phyloP scores from a whole-genome alignment of 495 filamentous ascomycete species.

The Tuber melanosporum region DNA sequence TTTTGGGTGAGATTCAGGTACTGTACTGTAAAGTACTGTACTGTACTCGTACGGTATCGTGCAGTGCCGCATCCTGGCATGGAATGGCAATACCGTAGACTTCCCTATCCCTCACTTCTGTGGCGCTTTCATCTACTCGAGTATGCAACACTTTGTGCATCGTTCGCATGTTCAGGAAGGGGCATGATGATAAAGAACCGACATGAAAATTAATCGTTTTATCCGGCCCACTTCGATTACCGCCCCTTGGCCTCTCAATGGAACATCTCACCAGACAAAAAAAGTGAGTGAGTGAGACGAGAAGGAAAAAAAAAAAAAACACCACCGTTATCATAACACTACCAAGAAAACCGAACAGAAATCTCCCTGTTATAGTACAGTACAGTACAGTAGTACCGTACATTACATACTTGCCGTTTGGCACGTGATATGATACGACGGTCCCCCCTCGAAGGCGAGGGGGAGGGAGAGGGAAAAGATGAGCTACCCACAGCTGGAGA shows the following conservation, averaged over 20 bases:
- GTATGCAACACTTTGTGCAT: neutral
- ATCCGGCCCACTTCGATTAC: no score
- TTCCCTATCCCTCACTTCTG: no score
- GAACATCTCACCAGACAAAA: neutral
- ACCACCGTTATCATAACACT: neutral
- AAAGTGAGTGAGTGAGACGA: neutral
- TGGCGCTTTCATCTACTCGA: neutral
- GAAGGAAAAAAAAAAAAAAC: conserved; percentile 8
- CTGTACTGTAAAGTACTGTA: no score
- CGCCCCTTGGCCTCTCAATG: no score
- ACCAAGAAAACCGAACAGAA: conserved; percentile 10
- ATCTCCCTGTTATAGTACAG: neutral
- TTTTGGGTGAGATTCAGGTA: no score
- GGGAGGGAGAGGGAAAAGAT: neutral
- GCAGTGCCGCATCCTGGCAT: no score
- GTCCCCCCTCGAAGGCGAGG: neutral
- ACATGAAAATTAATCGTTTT: no score
- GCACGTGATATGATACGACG: neutral
- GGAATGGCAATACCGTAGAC: no score
- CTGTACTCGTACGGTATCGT: no score
- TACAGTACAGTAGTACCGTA: no score
- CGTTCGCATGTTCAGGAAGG: neutral
- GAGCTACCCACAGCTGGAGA: neutral
- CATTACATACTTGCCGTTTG: neutral
- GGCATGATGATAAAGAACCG: neutral